A percentile compares a stretch with the other conserved stretches of the same genome.
Conservation (phyloP, 2,329 filamentous ascomycete species). For the Pseudocercospora fijiensis region DNA sequence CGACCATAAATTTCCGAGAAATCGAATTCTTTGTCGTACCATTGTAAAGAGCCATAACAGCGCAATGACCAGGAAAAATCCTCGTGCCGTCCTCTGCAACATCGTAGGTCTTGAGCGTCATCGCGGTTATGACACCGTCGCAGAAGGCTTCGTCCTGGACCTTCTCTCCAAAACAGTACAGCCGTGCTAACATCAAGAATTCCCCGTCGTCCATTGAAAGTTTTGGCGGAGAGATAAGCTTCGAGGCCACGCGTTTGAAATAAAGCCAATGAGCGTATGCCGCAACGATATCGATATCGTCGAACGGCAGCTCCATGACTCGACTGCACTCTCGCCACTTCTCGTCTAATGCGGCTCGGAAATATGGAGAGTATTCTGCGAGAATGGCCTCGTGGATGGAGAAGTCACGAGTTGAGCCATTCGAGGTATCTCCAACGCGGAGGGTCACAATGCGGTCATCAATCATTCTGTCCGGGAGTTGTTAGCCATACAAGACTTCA, state of each 20-base stretch:
- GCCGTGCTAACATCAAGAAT: constrained; percentile 20
- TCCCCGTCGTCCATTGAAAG: constrained; percentile 28
- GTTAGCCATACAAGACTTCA: constrained; percentile 1
- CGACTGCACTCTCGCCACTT: constrained; percentile 26
- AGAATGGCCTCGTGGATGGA: constrained; percentile 25
- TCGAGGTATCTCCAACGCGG: constrained; percentile 9
- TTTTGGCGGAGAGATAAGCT: constrained; percentile 21
- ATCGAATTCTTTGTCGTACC: constrained; percentile 20
- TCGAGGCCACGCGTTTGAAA: constrained; percentile 25
- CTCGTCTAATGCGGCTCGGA: constrained; percentile 25
- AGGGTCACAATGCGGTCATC: constrained; percentile 23
- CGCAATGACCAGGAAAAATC: constrained; percentile 24
- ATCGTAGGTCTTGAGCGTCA: constrained; percentile 26
- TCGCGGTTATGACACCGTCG: constrained; percentile 26
- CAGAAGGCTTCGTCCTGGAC: constrained; percentile 24
- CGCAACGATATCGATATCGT: constrained; percentile 20
- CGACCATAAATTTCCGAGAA: constrained; percentile 22
- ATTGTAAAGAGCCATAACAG: constrained; percentile 25
- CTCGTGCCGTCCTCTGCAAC: constrained; percentile 22
- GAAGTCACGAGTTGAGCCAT: constrained; percentile 13
- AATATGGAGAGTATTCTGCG: constrained; percentile 20
- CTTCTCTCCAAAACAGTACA: constrained; percentile 28
- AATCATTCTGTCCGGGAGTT: constrained; percentile 15
- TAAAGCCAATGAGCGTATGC: constrained; percentile 28
- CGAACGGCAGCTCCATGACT: constrained; percentile 22